Percentiles rank a stretch among this genome's conserved stretches.
Evolutionary conservation across 352 stramenopile genomes (phyloP).

Genomic region (Phytophthora europaea): DNA sequence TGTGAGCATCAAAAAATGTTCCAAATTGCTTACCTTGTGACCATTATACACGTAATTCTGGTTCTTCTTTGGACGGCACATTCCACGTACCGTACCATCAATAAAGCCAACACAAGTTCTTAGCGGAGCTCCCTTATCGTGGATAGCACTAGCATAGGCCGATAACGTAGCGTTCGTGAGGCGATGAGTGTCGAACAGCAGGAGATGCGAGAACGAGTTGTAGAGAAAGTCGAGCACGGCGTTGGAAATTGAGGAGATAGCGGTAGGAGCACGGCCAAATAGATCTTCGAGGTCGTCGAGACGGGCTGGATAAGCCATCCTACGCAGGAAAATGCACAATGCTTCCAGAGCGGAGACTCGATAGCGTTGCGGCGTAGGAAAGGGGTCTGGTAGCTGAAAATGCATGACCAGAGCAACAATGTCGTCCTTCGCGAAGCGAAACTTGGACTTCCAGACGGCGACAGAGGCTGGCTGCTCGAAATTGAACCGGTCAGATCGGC

Average conservation of each 20-base stretch:
- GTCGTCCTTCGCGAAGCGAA: constrained; percentile 16
- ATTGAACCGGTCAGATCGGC: no score
- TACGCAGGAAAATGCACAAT: constrained; percentile 12
- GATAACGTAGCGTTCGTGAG: constrained; percentile 1
- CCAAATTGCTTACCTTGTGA: constrained; percentile 6
- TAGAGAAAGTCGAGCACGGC: constrained; percentile 9
- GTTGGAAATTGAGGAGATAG: constrained; percentile 14
- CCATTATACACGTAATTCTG: constrained; percentile 18
- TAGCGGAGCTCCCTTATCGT: not conserved
- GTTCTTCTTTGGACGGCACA: constrained; percentile 13
- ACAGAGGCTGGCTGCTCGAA: no score
- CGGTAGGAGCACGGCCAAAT: constrained; percentile 5
- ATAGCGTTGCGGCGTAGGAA: constrained; percentile 5
- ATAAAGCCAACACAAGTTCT: constrained; percentile 13
- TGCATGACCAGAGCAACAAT: constrained; percentile 1
- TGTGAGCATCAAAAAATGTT: no score
- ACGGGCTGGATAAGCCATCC: constrained; percentile 18
- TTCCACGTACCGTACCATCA: constrained; percentile 6
- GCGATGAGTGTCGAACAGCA: not conserved
- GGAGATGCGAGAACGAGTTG: not conserved
- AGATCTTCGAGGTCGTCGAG: constrained; percentile 11
- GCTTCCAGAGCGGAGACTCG: not conserved
- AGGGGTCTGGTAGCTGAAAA: constrained; percentile 5
- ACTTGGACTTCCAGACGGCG: no score
- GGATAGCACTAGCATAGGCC: not conserved